These are phyloP conservation scores for Fomitopsis schrenkii DNA, from an alignment of 1,284 basidiomycete species.

Conservation along the genomic window DNA sequence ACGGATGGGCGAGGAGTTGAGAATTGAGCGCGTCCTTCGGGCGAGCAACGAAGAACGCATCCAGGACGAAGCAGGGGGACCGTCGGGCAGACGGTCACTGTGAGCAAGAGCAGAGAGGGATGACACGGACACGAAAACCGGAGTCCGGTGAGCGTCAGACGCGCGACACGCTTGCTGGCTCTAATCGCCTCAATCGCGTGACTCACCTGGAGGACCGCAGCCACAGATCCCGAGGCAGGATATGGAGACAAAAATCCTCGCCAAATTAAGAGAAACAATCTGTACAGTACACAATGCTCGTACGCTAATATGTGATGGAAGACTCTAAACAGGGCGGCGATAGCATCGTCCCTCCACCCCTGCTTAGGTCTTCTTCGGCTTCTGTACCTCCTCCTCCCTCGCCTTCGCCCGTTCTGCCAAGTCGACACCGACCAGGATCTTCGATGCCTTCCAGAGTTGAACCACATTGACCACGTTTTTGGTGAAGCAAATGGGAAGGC, in stretches of 20 bases:
- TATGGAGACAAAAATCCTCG: neutral
- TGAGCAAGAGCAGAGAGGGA: conserved; percentile 2
- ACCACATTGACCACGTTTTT: conserved; percentile 97
- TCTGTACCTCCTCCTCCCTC: conserved; percentile 40
- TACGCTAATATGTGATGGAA: neutral
- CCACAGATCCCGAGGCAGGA: neutral
- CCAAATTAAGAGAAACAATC: neutral
- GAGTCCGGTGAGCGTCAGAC: neutral
- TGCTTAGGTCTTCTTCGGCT: conserved; percentile 18
- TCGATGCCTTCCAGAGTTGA: conserved; percentile 98
- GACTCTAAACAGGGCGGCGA: neutral
- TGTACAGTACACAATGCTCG: neutral
- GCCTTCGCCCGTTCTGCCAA: conserved; percentile 77
- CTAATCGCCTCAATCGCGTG: neutral
- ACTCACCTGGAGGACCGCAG: neutral
- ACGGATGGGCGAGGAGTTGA: conserved; percentile 34
- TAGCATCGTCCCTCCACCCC: neutral
- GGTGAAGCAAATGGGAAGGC: conserved; percentile 68
- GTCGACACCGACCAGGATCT: conserved; percentile 90
- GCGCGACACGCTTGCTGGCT: neutral
- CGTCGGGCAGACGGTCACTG: conserved; percentile 5
- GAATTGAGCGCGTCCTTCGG: conserved; percentile 45
- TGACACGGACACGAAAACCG: conserved; percentile 2
- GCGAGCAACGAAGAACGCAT: conserved; percentile 56
- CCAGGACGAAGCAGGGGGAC: conserved; percentile 18